A percentile compares a stretch with the other conserved stretches of the same genome.
Evolutionary conservation across 129 eudicot genomes (phyloP).

Genomic region (Cynara cardunculus): DNA sequence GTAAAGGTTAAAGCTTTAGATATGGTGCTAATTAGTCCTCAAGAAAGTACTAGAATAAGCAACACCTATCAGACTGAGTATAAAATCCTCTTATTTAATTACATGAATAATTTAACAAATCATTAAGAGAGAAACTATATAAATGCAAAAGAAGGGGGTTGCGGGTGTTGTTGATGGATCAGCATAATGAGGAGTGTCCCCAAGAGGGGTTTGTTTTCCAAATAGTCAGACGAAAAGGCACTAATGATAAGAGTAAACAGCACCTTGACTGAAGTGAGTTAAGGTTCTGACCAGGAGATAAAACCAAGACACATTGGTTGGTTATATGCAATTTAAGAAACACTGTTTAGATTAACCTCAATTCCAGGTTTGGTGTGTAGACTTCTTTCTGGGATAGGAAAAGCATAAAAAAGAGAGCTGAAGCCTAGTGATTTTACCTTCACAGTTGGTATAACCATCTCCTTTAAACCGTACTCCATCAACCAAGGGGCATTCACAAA

Average conservation of each 20-base stretch:
- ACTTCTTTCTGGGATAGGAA: neutral
- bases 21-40: neutral
- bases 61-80: neutral
- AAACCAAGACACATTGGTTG: neutral
- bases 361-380: neutral
- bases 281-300: too few species aligned
- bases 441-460: conserved; percentile 83
- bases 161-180: neutral
- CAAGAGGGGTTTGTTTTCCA: neutral
- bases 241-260: too few species aligned
- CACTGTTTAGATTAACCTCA: neutral
- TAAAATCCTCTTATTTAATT: neutral
- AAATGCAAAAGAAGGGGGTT: neutral
- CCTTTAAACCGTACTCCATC: conserved; percentile 88
- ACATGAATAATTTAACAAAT: neutral
- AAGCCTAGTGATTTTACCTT: conserved; percentile 40
- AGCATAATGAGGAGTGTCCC: neutral
- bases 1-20: neutral
- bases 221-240: neutral
- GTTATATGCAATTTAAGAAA: neutral
- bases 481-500: conserved; percentile 88
- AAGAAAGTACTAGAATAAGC: neutral
- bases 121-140: neutral
- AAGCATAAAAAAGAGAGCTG: neutral
- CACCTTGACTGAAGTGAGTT: neutral